phyloP scores from a whole-genome alignment of 345 rosid species.

The Mallotus nudiflorus region DNA sequence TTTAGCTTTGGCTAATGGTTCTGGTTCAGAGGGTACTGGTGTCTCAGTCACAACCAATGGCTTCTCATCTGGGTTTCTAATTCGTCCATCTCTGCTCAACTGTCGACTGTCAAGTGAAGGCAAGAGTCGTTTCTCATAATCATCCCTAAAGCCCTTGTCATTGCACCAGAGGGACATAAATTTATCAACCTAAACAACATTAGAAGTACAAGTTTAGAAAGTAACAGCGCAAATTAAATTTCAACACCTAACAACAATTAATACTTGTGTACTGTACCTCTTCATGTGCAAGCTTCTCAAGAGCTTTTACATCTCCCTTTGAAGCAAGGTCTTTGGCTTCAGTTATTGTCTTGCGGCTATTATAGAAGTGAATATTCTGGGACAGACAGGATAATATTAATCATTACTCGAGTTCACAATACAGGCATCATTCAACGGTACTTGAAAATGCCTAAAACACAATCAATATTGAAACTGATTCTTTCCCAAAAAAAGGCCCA shows the following conservation, averaged over 20 bases:
- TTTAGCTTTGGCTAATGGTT: slow-evolving; percentile 50
- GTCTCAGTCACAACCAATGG: slow-evolving; percentile 51
- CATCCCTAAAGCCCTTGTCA: slow-evolving; percentile 74
- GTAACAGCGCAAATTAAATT: slow-evolving; percentile 2
- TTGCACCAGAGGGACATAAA: slow-evolving; percentile 73
- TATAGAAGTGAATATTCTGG: slow-evolving; percentile 56
- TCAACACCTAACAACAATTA: not conserved
- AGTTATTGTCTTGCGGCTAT: slow-evolving; percentile 46
- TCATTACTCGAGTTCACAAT: not conserved
- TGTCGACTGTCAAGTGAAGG: slow-evolving; percentile 60
- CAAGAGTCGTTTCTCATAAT: slow-evolving; percentile 70
- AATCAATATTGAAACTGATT: not conserved
- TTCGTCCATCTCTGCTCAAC: slow-evolving; percentile 70
- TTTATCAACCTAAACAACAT: slow-evolving; percentile 59
- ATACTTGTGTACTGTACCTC: slow-evolving; percentile 45
- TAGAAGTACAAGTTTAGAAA: slow-evolving; percentile 21
- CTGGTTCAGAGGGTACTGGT: slow-evolving; percentile 33
- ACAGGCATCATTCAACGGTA: not conserved
- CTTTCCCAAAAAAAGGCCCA: not conserved
- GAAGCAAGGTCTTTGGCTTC: slow-evolving; percentile 65
- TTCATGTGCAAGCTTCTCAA: slow-evolving; percentile 45
- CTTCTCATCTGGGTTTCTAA: slow-evolving; percentile 59
- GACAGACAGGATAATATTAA: slow-evolving; percentile 5
- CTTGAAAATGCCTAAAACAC: not conserved
- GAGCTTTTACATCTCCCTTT: slow-evolving; percentile 53